Percentiles rank a stretch among this genome's conserved stretches.
These are phyloP conservation scores for Peribolospora kevripleyi DNA, from an alignment of 768 basidiomycete species.

Conservation along the genomic window DNA sequence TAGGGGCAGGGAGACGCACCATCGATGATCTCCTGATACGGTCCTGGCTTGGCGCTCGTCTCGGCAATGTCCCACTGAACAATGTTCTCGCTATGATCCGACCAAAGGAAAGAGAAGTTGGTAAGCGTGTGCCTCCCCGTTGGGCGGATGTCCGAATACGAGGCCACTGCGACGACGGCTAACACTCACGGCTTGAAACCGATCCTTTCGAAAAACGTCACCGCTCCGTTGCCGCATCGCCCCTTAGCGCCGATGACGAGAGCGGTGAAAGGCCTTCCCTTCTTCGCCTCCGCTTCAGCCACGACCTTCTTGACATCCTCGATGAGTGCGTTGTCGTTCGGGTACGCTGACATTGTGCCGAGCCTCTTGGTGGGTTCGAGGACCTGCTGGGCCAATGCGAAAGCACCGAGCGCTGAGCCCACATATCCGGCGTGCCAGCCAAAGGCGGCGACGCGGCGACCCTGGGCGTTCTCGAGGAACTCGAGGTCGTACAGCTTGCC, in stretches of 20 bases:
- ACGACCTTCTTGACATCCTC: conserved; percentile 39
- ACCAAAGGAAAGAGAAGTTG: neutral
- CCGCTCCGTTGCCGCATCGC: conserved; percentile 78
- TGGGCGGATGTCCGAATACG: neutral
- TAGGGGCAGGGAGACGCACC: conserved; percentile 15
- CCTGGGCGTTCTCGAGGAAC: conserved; percentile 60
- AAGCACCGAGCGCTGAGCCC: conserved; percentile 51
- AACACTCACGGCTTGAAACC: conserved; percentile 67
- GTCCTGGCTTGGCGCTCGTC: conserved; percentile 74
- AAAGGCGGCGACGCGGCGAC: conserved; percentile 87
- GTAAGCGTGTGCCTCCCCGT: neutral
- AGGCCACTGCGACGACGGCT: neutral
- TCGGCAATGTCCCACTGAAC: conserved; percentile 94
- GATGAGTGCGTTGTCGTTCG: conserved; percentile 67
- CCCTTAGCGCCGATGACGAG: conserved; percentile 92
- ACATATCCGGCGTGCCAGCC: conserved; percentile 97
- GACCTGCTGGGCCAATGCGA: conserved; percentile 49
- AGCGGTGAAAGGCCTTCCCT: conserved; percentile 36
- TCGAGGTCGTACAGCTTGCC: conserved; percentile 87
- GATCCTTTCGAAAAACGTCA: conserved; percentile 83
- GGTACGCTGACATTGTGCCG: conserved; percentile 51
- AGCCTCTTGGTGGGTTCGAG: conserved; percentile 30
- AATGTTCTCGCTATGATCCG: conserved; percentile 48
- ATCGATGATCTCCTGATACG: conserved; percentile 80
- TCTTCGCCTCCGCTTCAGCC: conserved; percentile 35